A percentile compares a stretch with the other conserved stretches of the same genome.
These are phyloP conservation scores for Edaphochlamys debaryana DNA, from an alignment of 139 green algal species.

Conservation along the genomic window DNA sequence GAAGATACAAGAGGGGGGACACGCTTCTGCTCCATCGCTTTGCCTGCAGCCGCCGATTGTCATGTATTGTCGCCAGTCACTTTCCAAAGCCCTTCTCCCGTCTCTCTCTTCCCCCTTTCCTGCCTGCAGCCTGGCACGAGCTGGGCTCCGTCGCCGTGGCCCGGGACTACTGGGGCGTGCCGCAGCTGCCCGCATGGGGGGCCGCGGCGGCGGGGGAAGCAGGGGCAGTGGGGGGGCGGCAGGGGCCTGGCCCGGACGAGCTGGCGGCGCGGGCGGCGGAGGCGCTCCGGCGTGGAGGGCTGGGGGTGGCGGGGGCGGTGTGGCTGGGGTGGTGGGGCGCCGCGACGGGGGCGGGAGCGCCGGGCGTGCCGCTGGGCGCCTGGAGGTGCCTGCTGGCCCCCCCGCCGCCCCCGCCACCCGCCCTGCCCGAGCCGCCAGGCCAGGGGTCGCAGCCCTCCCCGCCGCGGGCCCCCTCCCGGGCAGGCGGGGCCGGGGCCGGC, in stretches of 20 bases:
- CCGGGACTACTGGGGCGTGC: slow-evolving; percentile 8
- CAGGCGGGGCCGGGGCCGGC: not conserved
- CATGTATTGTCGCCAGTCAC: too few relatives aligned
- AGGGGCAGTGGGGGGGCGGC: not conserved
- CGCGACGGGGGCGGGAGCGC: not conserved
- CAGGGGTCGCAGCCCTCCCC: not conserved
- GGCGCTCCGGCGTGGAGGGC: not conserved
- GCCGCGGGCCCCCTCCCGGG: not conserved
- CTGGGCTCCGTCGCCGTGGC: not conserved
- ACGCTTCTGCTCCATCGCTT: too few relatives aligned
- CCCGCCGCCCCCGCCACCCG: too few relatives aligned
- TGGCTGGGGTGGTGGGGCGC: too few relatives aligned
- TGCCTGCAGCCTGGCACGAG: not conserved
- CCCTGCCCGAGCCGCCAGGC: too few relatives aligned
- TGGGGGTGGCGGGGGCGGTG: not conserved
- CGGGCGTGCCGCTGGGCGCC: not conserved
- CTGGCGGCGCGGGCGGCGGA: not conserved
- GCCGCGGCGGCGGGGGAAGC: not conserved
- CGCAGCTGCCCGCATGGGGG: not conserved
- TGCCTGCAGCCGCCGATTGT: too few relatives aligned
- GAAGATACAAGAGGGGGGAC: too few relatives aligned
- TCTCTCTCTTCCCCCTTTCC: too few relatives aligned
- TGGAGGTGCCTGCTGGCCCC: not conserved
- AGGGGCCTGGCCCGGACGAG: not conserved
- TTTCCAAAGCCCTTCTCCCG: too few relatives aligned